Evolutionary conservation across 2,329 filamentous ascomycete genomes (phyloP).

Genomic region (Aureobasidium sp.): DNA sequence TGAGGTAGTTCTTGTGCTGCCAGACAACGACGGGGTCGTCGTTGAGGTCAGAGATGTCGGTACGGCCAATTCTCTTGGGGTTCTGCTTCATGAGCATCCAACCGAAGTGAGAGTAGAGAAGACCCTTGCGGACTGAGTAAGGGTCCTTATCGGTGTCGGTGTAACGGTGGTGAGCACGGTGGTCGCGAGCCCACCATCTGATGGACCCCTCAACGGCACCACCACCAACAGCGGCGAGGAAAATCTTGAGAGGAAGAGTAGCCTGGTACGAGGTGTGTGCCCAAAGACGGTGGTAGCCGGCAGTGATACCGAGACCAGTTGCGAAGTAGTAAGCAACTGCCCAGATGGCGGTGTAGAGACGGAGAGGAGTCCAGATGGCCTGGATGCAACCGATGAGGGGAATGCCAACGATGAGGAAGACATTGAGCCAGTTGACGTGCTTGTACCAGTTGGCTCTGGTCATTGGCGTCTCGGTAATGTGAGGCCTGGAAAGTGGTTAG

Average conservation of each 20-base stretch:
- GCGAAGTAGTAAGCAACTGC: constrained; percentile 75
- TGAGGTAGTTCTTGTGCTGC: constrained; percentile 83
- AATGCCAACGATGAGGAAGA: constrained; percentile 69
- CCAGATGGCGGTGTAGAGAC: constrained; percentile 64
- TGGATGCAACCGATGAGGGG: constrained; percentile 66
- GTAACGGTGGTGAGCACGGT: constrained; percentile 83
- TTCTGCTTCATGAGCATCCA: constrained; percentile 96
- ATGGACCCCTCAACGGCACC: constrained; percentile 81
- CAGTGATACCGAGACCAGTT: constrained; percentile 45
- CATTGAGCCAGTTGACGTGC: constrained; percentile 92
- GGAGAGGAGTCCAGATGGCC: constrained; percentile 71
- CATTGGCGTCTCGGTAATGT: constrained; percentile 77
- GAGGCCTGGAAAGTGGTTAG: constrained; percentile 40
- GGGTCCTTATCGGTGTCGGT: constrained; percentile 90
- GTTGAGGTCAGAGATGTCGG: constrained; percentile 82
- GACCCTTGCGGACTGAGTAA: constrained; percentile 83
- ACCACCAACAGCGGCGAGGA: constrained; percentile 72
- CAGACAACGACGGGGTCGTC: constrained; percentile 78
- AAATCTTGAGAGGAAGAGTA: constrained; percentile 66
- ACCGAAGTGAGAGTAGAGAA: constrained; percentile 75
- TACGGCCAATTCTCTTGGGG: constrained; percentile 78
- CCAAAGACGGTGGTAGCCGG: constrained; percentile 75
- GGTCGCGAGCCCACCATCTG: constrained; percentile 81
- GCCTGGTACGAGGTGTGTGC: constrained; percentile 80
- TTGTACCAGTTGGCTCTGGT: constrained; percentile 81